Evolutionary conservation across 2,329 filamentous ascomycete species (phyloP).

Genomic region (Raffaelea deltoideospora): DNA sequence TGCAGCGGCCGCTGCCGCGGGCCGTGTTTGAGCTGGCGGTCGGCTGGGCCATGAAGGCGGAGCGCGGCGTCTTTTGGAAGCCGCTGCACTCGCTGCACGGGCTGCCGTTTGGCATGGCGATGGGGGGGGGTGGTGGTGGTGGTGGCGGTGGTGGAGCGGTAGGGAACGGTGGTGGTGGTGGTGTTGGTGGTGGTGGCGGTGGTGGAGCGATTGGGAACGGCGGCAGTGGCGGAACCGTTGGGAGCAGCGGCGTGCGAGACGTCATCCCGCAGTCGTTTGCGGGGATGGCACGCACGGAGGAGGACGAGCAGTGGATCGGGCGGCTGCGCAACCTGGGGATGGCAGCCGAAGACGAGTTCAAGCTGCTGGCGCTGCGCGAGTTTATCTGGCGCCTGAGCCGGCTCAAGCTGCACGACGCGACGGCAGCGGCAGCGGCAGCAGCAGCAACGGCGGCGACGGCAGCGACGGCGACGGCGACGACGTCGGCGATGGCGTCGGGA

Average conservation of each 20-base stretch:
- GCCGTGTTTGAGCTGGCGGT: constrained; percentile 73
- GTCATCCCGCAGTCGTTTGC: constrained; percentile 40
- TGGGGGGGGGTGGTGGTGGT: constrained; percentile 23
- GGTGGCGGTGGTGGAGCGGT: not conserved
- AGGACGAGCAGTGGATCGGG: constrained; percentile 87
- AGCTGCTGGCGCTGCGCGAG: constrained; percentile 70
- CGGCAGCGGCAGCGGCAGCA: constrained; percentile 6
- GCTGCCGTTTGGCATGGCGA: constrained; percentile 49
- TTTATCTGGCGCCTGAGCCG: constrained; percentile 81
- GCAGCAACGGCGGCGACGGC: constrained; percentile 7
- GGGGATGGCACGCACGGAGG: constrained; percentile 62
- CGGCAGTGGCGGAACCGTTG: not conserved
- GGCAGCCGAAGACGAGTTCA: constrained; percentile 69
- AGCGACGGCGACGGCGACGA: constrained; percentile 14
- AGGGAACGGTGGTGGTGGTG: too few relatives aligned
- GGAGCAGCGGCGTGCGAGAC: constrained; percentile 22
- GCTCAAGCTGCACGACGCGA: constrained; percentile 44
- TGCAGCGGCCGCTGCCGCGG: constrained; percentile 70
- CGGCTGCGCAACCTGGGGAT: constrained; percentile 76
- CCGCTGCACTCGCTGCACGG: constrained; percentile 51
- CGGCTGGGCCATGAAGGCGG: constrained; percentile 69
- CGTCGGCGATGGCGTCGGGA: constrained; percentile 2
- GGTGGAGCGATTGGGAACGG: constrained; percentile 42
- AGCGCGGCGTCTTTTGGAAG: constrained; percentile 81
- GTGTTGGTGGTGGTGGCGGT: not conserved